Base-by-base conservation (phyloP, 371 early-diverging fungal genomes). In the Mucor lusitanicus region DNA sequence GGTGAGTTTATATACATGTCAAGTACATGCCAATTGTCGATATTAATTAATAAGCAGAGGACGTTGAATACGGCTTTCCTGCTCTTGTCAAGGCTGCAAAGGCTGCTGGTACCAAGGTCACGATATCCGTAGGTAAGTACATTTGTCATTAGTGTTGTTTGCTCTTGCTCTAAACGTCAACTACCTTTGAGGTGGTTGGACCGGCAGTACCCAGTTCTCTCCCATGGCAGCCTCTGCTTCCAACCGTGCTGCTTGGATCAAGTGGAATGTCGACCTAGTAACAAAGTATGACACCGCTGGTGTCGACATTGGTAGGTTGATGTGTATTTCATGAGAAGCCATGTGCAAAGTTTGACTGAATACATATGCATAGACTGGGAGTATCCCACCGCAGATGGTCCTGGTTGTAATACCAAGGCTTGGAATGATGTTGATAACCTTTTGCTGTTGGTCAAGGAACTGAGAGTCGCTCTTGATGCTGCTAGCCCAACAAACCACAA, bases 141-240 rank as follows among this genome's bases (percentile, higher is more conserved):
- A 12, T 1, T 35, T 12, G 12, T 35, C 37, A 35, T 12, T 35
- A n/a, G n/a, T 35, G 37, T 35, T 12, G 12, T 3, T 12, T 35
- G 37, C 12, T 35, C 37, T 35, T 35, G 37, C 12, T 9, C 37
- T 35, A 12, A 35, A 33, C 3, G 8, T 1, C 8, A n/a, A n/a
- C n/a, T 1, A 1, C 12, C 12, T 9, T 19, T 60, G 87, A 27
- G 90, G 95, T 55, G 95, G 95, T 1, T 93, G 93, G 90, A 86
- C 86, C 46, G 92, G 91, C 7, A 39, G 59, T 8, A 65, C 69
- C 23, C 25, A 40, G 9, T 73, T 73, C 25, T 86, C 88, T 0
- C 58, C 80, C 0, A 85, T 91, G 59, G 85, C 80, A 3, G 84
- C 85, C 8, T 65, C 68, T 59, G 64, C 78, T 17, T 28, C 63